phyloP scores from a whole-genome alignment of 2,329 filamentous ascomycete genomes.

The Fusarium tjaetaba region DNA sequence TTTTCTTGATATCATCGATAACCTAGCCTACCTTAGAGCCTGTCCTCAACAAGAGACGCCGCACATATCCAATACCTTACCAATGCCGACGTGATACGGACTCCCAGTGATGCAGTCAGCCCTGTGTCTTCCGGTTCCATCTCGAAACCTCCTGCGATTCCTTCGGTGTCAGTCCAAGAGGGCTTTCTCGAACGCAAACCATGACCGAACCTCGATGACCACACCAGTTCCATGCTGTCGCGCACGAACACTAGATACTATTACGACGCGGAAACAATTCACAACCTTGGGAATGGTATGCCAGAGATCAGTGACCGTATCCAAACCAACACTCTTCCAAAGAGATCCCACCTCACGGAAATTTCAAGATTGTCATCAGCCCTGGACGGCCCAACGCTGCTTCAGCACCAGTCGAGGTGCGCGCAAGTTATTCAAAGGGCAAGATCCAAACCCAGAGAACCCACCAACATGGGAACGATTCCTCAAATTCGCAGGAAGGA shows the following conservation, averaged over 20 bases:
- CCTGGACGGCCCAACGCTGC: constrained; percentile 21
- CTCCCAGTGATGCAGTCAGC: constrained; percentile 55
- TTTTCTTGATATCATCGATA: constrained; percentile 33
- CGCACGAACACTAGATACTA: constrained; percentile 20
- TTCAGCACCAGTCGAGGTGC: constrained; percentile 46
- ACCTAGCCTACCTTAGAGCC: background rate
- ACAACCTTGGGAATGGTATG: constrained; percentile 19
- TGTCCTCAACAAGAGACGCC: background rate
- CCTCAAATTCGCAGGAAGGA: constrained; percentile 55
- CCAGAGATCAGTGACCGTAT: constrained; percentile 22
- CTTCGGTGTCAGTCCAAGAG: constrained; percentile 75
- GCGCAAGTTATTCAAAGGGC: constrained; percentile 37
- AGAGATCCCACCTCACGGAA: constrained; percentile 35
- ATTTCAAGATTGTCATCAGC: constrained; percentile 10
- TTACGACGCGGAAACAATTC: constrained; percentile 20
- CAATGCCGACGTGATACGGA: constrained; percentile 28
- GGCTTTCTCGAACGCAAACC: constrained; percentile 60
- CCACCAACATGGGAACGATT: constrained; percentile 59
- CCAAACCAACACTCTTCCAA: constrained; percentile 47
- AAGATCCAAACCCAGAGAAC: constrained; percentile 31
- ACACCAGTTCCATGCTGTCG: constrained; percentile 31
- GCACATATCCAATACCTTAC: constrained; percentile 10
- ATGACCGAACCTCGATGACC: constrained; percentile 44
- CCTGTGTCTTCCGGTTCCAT: constrained; percentile 60
- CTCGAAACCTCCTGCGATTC: constrained; percentile 72